These are phyloP conservation scores for Pseudogymnoascus sp. DNA, from an alignment of 2,329 filamentous ascomycete species.

Conservation along the genomic window DNA sequence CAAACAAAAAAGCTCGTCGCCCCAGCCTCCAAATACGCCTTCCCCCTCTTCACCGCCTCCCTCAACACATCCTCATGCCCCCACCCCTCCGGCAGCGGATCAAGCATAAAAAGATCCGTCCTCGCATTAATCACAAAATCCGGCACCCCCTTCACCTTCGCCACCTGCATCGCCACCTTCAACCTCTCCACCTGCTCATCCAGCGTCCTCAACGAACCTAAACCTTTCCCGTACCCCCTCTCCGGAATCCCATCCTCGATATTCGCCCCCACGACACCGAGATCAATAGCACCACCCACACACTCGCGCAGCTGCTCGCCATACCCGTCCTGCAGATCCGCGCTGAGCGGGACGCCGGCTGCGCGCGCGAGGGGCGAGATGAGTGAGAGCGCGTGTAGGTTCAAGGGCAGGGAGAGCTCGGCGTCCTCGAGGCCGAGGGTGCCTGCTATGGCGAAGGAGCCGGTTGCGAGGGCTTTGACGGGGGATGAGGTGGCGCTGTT, in stretches of 20 bases:
- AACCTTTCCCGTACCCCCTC: constrained; percentile 24
- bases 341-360: constrained; percentile 42
- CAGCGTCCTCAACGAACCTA: constrained; percentile 27
- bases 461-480: constrained; percentile 17
- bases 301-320: constrained; percentile 39
- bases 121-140: constrained; percentile 53
- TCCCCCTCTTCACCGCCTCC: constrained; percentile 46
- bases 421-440: constrained; percentile 39
- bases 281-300: constrained; percentile 37
- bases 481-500: constrained; percentile 23
- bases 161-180: constrained; percentile 34
- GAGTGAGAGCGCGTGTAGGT: constrained; percentile 39
- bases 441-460: constrained; percentile 43
- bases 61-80: constrained; percentile 26
- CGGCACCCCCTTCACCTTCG: constrained; percentile 40
- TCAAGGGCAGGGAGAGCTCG: constrained; percentile 42
- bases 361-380: constrained; percentile 38
- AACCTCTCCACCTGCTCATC: constrained; percentile 44
- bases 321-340: constrained; percentile 56
- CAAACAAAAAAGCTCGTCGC: constrained; percentile 55
- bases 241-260: constrained; percentile 42
- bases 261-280: constrained; percentile 51
- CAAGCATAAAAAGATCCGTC: constrained; percentile 43
- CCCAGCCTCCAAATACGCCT: constrained; percentile 49
- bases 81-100: constrained; percentile 20